phyloP scores from a whole-genome alignment of 2,329 filamentous ascomycete genomes.

The Penicillium hesseltinei region DNA sequence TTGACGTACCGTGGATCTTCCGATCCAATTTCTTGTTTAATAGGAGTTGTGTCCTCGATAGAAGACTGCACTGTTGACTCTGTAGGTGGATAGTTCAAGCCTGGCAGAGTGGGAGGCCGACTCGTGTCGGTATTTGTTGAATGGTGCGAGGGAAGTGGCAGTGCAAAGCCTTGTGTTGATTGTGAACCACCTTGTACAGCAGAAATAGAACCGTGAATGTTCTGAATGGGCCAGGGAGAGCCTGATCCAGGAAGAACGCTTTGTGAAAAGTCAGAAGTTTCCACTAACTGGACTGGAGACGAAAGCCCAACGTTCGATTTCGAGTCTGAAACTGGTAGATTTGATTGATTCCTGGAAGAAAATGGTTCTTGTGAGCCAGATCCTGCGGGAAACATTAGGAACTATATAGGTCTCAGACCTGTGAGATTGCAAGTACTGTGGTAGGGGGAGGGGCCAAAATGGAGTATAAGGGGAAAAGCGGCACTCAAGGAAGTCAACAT shows the following conservation, averaged over 20 bases:
- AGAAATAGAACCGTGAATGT: constrained; percentile 9
- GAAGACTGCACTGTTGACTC: constrained; percentile 9
- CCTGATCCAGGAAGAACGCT: constrained; percentile 8
- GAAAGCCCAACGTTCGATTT: constrained; percentile 2
- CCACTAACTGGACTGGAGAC: constrained; percentile 16
- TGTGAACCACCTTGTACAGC: constrained; percentile 3
- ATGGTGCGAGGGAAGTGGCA: constrained; percentile 9
- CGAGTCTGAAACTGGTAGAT: constrained; percentile 11
- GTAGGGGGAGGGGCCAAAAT: constrained; percentile 11
- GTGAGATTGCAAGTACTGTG: constrained; percentile 12
- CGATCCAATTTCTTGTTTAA: constrained; percentile 6
- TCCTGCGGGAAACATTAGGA: constrained; percentile 18
- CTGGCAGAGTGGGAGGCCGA: constrained; percentile 9
- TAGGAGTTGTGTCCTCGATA: constrained; percentile 3
- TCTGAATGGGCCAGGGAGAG: constrained; percentile 15
- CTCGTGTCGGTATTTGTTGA: constrained; percentile 10
- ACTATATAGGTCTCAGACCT: constrained; percentile 20
- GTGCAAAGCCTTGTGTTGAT: constrained; percentile 3
- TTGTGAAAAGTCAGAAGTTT: constrained; percentile 15
- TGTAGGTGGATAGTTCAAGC: constrained; percentile 3
- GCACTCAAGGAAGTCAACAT: constrained; percentile 12
- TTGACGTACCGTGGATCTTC: constrained; percentile 14
- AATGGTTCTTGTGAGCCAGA: constrained; percentile 22
- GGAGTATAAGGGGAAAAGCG: constrained; percentile 9
- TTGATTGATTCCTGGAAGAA: constrained; percentile 17